Conservation (phyloP, 306 rosid genomes). For the Dryas alaskensis region DNA sequence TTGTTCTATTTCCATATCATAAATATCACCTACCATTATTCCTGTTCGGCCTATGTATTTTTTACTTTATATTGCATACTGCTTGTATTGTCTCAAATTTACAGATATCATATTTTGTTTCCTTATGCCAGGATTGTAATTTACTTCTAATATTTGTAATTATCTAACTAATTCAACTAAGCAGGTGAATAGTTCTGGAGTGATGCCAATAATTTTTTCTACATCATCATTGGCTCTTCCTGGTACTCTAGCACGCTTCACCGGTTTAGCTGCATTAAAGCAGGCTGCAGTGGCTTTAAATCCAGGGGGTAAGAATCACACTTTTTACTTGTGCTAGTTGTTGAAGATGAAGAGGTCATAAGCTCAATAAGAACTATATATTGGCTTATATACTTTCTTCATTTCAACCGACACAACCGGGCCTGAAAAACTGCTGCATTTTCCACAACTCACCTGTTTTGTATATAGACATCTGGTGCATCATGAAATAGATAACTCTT, state of each 20-base stretch:
- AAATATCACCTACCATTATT: neutral
- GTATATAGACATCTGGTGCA: conserved; percentile 12
- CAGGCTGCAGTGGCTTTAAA: conserved; percentile 78
- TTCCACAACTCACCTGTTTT: conserved; percentile 7
- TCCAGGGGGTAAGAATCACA: conserved; percentile 71
- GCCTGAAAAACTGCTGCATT: neutral
- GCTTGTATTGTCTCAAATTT: neutral
- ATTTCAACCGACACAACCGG: neutral
- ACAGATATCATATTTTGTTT: neutral
- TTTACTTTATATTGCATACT: neutral
- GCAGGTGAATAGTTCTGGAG: conserved; percentile 97
- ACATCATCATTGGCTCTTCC: conserved; percentile 94
- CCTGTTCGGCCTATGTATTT: neutral
- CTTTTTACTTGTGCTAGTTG: neutral
- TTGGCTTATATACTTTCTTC: neutral
- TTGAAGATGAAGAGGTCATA: neutral
- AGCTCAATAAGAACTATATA: neutral
- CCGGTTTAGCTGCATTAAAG: conserved; percentile 72
- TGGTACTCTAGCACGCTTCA: conserved; percentile 93
- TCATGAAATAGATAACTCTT: neutral
- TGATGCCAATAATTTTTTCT: conserved; percentile 95
- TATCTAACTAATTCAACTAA: conserved; percentile 17
- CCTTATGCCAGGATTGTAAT: neutral
- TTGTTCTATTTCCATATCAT: neutral
- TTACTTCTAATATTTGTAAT: neutral